Conservation (phyloP, 805 yeast species). For the Ogataea neopini region DNA sequence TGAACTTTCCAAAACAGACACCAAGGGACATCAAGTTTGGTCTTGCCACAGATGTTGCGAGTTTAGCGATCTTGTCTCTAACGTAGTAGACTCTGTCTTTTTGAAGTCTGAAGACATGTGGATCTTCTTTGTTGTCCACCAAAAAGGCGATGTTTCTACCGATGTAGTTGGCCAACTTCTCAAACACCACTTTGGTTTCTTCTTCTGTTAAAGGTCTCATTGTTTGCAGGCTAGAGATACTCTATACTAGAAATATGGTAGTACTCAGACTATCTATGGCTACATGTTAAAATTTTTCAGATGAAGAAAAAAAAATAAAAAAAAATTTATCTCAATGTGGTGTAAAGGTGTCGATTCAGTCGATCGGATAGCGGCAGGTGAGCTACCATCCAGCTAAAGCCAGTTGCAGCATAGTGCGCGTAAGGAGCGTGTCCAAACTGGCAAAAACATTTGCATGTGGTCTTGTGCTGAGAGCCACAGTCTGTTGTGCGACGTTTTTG, state of each 20-base stretch:
- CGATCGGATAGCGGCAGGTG: no score
- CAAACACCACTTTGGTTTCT: conserved; percentile 94
- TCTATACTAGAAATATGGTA: not conserved
- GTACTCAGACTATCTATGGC: not conserved
- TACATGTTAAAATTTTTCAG: not conserved
- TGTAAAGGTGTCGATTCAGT: no score
- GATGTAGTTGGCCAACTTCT: conserved; percentile 91
- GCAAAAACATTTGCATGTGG: no score
- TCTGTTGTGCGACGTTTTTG: no score
- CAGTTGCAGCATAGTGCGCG: no score
- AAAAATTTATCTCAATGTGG: not conserved
- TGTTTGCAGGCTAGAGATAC: conserved; percentile 3
- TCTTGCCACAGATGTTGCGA: conserved; percentile 90
- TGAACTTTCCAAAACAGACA: conserved; percentile 92
- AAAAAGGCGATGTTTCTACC: conserved; percentile 92
- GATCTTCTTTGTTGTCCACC: conserved; percentile 82
- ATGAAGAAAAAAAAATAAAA: not conserved
- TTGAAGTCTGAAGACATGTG: conserved; percentile 93
- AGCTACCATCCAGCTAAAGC: no score
- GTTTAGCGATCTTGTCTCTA: conserved; percentile 73
- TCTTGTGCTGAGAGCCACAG: no score
- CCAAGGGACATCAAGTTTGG: conserved; percentile 90
- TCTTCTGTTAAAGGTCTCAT: conserved; percentile 98
- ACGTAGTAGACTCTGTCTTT: conserved; percentile 96
- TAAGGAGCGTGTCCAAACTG: no score